phyloP scores from a whole-genome alignment of 352 stramenopile species.

The Elongisporangium anandrum region DNA sequence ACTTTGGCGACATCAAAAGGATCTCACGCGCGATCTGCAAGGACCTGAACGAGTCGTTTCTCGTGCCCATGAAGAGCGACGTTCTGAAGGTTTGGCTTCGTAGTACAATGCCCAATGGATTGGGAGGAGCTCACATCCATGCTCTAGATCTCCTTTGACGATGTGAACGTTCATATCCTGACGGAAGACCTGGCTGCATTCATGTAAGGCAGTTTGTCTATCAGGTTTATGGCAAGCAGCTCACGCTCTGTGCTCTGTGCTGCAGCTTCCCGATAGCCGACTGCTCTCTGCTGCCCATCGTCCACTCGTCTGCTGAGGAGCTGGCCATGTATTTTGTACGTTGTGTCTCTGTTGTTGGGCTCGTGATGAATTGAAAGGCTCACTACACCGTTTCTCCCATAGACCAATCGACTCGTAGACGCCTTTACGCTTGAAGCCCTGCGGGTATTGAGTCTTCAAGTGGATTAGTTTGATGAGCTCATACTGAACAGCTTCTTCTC shows the following conservation, averaged over 20 bases:
- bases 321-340: constrained; percentile 93
- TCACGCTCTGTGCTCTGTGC: too few relatives aligned
- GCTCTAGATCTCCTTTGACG: constrained; percentile 77
- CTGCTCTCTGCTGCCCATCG: constrained; percentile 94
- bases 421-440: constrained; percentile 77
- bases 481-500: neutral
- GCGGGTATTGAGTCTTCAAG: constrained; percentile 37
- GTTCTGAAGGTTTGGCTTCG: constrained; percentile 68
- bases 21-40: constrained; percentile 94
- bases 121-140: too few relatives aligned
- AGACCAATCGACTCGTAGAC: constrained; percentile 87
- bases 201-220: constrained; percentile 23
- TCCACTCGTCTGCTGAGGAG: constrained; percentile 97
- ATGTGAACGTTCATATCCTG: constrained; percentile 81
- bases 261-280: constrained; percentile 91
- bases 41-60: constrained; percentile 96
- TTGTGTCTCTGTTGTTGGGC: neutral
- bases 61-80: constrained; percentile 94
- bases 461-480: too few relatives aligned
- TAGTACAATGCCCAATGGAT: too few relatives aligned
- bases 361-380: too few relatives aligned
- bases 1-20: constrained; percentile 98
- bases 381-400: neutral
- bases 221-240: too few relatives aligned
- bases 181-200: constrained; percentile 96